A percentile compares a stretch with the other conserved stretches of the same genome.
These are phyloP conservation scores for Linaria vulgaris DNA, from an alignment of 257 asterid species.

Conservation along the genomic window DNA sequence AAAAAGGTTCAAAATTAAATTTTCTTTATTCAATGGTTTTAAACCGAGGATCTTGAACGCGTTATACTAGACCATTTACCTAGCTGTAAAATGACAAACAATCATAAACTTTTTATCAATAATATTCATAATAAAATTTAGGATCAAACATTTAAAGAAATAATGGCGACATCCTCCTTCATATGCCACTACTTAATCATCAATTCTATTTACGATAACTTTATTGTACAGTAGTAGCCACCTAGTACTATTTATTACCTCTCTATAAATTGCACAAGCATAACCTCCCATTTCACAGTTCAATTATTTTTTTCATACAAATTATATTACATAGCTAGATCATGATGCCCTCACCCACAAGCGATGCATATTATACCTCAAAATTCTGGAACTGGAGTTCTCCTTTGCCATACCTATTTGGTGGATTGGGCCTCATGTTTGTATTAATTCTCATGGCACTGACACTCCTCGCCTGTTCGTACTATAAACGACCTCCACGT, in stretches of 20 bases:
- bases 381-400: slow-evolving; percentile 63
- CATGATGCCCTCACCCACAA: slow-evolving; percentile 31
- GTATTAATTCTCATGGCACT: slow-evolving; percentile 44
- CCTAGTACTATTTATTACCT: not conserved
- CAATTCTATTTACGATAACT: not conserved
- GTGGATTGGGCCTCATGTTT: slow-evolving; percentile 48
- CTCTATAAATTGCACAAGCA: slow-evolving; percentile 27
- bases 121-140: too few species aligned
- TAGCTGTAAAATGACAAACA: too few species aligned
- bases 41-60: too few species aligned
- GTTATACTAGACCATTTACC: too few species aligned
- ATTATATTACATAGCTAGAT: slow-evolving; percentile 17
- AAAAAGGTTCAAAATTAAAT: too few species aligned
- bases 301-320: not conserved
- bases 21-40: too few species aligned
- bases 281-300: not conserved
- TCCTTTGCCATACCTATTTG: slow-evolving; percentile 73
- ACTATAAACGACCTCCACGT: slow-evolving; percentile 20
- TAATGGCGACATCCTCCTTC: slow-evolving; percentile 22
- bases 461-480: slow-evolving; percentile 58
- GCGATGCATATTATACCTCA: not conserved
- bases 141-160: not conserved
- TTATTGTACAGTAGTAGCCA: not conserved
- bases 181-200: not conserved
- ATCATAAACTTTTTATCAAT: too few species aligned